Evolutionary conservation across 495 filamentous ascomycete species (phyloP).

Genomic region (Poronia punctata): DNA sequence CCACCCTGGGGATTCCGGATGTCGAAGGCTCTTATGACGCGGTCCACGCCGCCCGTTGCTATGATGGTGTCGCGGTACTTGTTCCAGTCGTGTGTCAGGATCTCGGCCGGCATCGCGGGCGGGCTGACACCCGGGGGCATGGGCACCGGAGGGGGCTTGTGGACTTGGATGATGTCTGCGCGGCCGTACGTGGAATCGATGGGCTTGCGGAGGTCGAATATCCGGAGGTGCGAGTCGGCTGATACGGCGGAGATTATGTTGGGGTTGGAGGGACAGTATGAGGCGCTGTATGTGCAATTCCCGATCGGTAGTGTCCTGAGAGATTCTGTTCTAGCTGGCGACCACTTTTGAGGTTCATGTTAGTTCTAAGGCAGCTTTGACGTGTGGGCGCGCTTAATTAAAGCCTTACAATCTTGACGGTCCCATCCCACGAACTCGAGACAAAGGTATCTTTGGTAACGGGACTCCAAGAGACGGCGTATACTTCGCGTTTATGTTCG

Average conservation of each 20-base stretch:
- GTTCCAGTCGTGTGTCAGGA: conserved; percentile 97
- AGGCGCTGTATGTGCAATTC: conserved; percentile 81
- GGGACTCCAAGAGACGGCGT: conserved; percentile 86
- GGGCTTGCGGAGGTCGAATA: conserved; percentile 86
- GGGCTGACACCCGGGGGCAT: conserved; percentile 27
- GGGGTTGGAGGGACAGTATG: conserved; percentile 74
- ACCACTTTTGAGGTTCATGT: conserved; percentile 49
- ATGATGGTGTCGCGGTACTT: conserved; percentile 82
- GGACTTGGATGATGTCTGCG: conserved; percentile 67
- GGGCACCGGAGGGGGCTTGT: conserved; percentile 44
- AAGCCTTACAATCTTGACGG: conserved; percentile 65
- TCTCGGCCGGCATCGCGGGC: conserved; percentile 50
- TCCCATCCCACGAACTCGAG: conserved; percentile 89
- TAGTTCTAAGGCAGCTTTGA: conserved; percentile 4
- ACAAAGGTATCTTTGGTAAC: conserved; percentile 84
- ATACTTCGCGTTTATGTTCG: conserved; percentile 87
- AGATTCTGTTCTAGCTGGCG: conserved; percentile 61
- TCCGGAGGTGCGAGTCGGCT: conserved; percentile 74
- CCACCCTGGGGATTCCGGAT: conserved; percentile 65
- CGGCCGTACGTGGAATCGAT: conserved; percentile 77
- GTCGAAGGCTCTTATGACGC: conserved; percentile 79
- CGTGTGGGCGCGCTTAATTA: not conserved
- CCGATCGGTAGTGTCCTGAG: conserved; percentile 80
- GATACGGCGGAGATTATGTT: conserved; percentile 73
- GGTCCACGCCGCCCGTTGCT: conserved; percentile 87